Conservation (phyloP, 2,329 filamentous ascomycete species). For the Sporothrix phasma region DNA sequence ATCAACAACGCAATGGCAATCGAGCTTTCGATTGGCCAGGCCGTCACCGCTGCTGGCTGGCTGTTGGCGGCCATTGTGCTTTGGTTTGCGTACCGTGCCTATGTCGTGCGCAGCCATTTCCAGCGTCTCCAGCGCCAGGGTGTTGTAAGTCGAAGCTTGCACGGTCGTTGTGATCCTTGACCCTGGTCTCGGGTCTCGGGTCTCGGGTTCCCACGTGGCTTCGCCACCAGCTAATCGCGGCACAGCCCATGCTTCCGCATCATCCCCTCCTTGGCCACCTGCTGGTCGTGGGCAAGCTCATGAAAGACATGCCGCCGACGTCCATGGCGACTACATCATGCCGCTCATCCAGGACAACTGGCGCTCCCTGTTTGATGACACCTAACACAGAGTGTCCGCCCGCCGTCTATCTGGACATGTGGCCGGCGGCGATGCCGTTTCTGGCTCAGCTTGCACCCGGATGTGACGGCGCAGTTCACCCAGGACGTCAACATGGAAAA, state of each 20-base stretch:
- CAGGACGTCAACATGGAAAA: conserved; percentile 14
- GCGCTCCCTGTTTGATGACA: conserved; percentile 17
- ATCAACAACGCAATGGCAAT: neutral
- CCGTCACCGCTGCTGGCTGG: neutral
- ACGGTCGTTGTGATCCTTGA: too few relatives aligned
- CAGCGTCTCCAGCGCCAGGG: conserved; percentile 18
- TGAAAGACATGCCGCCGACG: conserved; percentile 17
- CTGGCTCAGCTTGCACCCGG: conserved; percentile 17
- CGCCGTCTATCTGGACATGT: conserved; percentile 16
- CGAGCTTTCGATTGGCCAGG: neutral
- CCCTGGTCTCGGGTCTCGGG: too few relatives aligned
- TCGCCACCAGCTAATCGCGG: neutral
- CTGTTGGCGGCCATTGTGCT: conserved; percentile 1
- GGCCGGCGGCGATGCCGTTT: conserved; percentile 15
- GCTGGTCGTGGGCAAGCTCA: conserved; percentile 15
- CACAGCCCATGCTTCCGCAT: conserved; percentile 21
- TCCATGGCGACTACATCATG: conserved; percentile 20
- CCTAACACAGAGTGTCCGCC: conserved; percentile 8
- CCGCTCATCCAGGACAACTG: conserved; percentile 19
- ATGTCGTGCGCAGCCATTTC: conserved; percentile 17
- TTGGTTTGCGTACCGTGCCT: conserved; percentile 17
- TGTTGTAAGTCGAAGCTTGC: conserved; percentile 16
- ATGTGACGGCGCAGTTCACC: conserved; percentile 15
- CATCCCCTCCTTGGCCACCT: conserved; percentile 19
- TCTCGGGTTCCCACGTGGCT: neutral